phyloP scores from a whole-genome alignment of 78 protist genomes.

The Protostelium mycophagum region DNA sequence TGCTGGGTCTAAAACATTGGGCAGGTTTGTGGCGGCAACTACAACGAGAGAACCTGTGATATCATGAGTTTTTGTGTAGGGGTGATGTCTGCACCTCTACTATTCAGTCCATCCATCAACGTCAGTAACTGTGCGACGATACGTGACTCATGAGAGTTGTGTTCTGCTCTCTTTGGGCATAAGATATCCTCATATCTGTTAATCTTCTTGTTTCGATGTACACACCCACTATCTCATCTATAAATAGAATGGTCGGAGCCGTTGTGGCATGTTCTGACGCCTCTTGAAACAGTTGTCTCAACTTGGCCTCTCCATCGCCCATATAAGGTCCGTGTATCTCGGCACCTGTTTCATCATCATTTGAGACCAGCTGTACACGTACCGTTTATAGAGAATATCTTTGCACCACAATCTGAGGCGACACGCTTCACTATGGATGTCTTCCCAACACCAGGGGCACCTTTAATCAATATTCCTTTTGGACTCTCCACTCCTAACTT shows the following conservation, averaged over 20 bases:
- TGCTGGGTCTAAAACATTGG: constrained; percentile 62
- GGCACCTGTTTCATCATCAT: constrained; percentile 5
- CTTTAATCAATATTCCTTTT: constrained; percentile 91
- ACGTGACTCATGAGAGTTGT: constrained; percentile 26
- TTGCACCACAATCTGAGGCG: constrained; percentile 98
- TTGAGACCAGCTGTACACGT: not conserved
- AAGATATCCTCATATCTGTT: constrained; percentile 19
- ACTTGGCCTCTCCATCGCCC: constrained; percentile 57
- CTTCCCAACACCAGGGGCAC: constrained; percentile 99
- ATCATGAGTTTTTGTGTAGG: not conserved
- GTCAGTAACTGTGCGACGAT: constrained; percentile 51
- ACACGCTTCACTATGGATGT: constrained; percentile 99
- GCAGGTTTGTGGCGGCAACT: constrained; percentile 69
- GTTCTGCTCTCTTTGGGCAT: constrained; percentile 41
- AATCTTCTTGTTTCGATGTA: not conserved
- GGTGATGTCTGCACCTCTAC: constrained; percentile 9
- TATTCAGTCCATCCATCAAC: constrained; percentile 41
- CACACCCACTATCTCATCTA: constrained; percentile 37
- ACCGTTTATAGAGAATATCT: constrained; percentile 98
- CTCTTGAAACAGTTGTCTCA: constrained; percentile 19
- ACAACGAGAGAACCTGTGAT: constrained; percentile 21
- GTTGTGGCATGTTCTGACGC: constrained; percentile 3
- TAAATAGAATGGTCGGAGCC: constrained; percentile 29
- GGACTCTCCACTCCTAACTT: constrained; percentile 24
- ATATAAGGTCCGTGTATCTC: constrained; percentile 39